Evolutionary conservation across 306 rosid species (phyloP), one percentile per base, ranked within the genome.

Genomic region (Begonia loranthoides): DNA sequence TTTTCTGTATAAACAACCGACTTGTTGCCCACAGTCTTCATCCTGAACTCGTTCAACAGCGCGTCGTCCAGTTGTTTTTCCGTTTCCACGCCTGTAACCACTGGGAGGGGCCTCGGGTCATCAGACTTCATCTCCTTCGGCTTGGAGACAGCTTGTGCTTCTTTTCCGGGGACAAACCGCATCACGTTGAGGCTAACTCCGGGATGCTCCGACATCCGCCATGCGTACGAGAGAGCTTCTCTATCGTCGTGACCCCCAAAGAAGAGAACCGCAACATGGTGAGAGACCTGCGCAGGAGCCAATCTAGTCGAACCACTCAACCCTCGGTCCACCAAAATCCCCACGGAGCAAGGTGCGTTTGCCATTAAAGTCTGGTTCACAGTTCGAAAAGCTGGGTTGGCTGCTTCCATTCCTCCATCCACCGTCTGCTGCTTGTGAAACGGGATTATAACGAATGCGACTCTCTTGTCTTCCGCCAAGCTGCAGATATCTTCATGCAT

Each of bases 341-440:
- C 95, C 0, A 90, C 88, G 0, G 95, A 86, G 80, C 95, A 90
- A 34, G 95, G 95, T 4, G 95, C 76, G 17, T 67, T 65, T 14
- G 68, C 77, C 10, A 90, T 70, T 5, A 90, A 73, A 43, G 80
- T 86, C 55, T 82, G 87, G 78, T 90, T 90, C 10, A 90, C 71
- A 1, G 70, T 57, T 54, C 87, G 61, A 52, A 59, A 76, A 0
- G 92, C 82, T 41, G 78, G 76, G 69, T 90, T 90, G 17, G 76
- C 76, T 3, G 86, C 70, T 61, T 90, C 99, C 95, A 90, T 90
- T n/a, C 80, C 93, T 0, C 99, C 95, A 41, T 90, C 99, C 1
- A 90, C 99, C 0, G 99, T 86, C 49, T 78, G 94, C 54, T 86
- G 99, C 50, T 90, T 90, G 49, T 90, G 99, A 57, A 90, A 90